These are phyloP conservation scores for Ceratocystiopsis minuta DNA, from an alignment of 2,329 filamentous ascomycete genomes.

Conservation along the genomic window DNA sequence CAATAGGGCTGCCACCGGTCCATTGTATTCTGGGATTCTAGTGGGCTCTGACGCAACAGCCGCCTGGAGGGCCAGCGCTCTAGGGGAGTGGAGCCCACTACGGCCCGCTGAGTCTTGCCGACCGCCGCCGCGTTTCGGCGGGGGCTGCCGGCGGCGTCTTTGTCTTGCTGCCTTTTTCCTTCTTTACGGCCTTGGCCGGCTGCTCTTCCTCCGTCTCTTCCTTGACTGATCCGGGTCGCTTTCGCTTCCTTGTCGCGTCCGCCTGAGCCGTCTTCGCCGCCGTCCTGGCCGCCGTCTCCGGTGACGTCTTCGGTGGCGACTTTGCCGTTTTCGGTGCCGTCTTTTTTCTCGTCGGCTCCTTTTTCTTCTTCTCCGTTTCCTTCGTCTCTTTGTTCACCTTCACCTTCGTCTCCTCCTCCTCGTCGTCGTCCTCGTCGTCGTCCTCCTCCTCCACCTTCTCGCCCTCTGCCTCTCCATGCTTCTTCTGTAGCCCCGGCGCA, in stretches of 20 bases:
- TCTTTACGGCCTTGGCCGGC: neutral
- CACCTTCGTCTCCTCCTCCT: slow-evolving; percentile 5
- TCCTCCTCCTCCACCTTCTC: slow-evolving; percentile 25
- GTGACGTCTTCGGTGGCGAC: slow-evolving; percentile 1
- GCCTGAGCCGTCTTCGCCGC: neutral
- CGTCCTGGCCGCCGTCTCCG: neutral
- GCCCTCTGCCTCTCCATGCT: slow-evolving; percentile 30
- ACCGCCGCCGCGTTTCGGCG: too few relatives aligned
- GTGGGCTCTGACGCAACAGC: too few relatives aligned
- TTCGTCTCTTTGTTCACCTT: slow-evolving; percentile 11
- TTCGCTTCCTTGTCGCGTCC: neutral
- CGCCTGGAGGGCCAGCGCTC: too few relatives aligned
- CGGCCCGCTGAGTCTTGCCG: too few relatives aligned
- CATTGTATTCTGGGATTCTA: too few relatives aligned
- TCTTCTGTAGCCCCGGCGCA: slow-evolving; percentile 73
- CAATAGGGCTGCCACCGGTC: too few relatives aligned
- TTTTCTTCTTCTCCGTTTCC: slow-evolving; percentile 14
- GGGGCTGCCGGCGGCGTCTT: neutral
- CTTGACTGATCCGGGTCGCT: neutral
- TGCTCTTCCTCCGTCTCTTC: neutral
- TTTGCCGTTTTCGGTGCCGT: neutral
- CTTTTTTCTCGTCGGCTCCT: slow-evolving; percentile 7
- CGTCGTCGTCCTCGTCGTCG: slow-evolving; percentile 11
- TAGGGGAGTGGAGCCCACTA: too few relatives aligned
- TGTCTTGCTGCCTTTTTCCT: slow-evolving; percentile 4